Base-by-base conservation (phyloP, 2,329 filamentous ascomycete genomes). In the Cryphonectria parasitica region DNA sequence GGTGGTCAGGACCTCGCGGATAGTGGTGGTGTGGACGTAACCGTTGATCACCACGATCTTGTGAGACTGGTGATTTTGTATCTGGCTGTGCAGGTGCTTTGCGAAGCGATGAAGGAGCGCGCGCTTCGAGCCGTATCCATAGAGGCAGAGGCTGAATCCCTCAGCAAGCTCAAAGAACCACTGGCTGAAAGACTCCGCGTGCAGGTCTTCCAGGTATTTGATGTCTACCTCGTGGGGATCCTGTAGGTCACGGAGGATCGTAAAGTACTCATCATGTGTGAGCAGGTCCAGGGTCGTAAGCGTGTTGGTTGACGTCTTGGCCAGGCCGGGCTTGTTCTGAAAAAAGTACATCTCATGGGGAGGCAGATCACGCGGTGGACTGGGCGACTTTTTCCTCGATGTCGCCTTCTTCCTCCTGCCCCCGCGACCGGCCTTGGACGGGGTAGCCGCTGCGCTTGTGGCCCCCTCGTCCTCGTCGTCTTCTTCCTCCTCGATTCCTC, bases 261-360 rank as follows among this genome's bases (percentile, higher is more conserved):
- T 85, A 76, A 97, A 97, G 80, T 96, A 99, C 78, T 98, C 94
- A 70, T 98, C 95, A 77, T 98, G 95, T 1, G 92, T 94, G 69
- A 98, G 89, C 15, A 97, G 84, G 4, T 89, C 85, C 45, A 97
- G 83, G 5, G 91, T 90, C 0, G 91, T 87, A 6, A 98, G 85
- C 0, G 90, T 97, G 74, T 96, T 96, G 78, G 93, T 92, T 1
- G 95, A 98, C 0, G 95, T 97, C 80, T 95, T 95, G 61, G 89
- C 85, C 4, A 90, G 87, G 2, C 93, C 94, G 0, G 93, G 90
- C 64, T 93, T 91, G 78, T 97, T 98, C 77, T 98, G 93, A 77
- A 91, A 93, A 80, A 99, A 98, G 83, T 97, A 99, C 74, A 92
- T 88, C 79, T 98, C 96, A 77, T 98, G 93, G 0, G 95, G 86